These are phyloP conservation scores for Isabelozyma heimii DNA, from an alignment of 805 yeast species.

Conservation along the genomic window DNA sequence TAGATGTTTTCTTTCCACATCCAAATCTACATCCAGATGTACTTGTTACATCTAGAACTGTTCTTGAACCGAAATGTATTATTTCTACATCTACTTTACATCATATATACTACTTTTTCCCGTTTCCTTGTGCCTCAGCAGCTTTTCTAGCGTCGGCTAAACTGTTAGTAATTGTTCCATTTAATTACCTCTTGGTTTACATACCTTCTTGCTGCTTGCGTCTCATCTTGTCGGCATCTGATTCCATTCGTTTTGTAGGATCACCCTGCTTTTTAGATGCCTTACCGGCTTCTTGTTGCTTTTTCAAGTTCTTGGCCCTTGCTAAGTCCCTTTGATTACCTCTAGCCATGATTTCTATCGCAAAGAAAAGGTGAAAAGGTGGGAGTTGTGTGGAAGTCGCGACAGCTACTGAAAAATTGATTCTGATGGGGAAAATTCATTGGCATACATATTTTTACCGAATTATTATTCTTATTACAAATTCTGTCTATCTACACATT, in stretches of 20 bases:
- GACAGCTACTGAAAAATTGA: too few relatives aligned
- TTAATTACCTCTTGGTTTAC: slow-evolving; percentile 20
- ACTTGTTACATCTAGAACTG: background rate
- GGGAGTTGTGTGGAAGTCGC: too few relatives aligned
- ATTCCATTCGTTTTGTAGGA: slow-evolving; percentile 80
- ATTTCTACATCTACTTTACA: background rate
- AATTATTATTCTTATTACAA: too few relatives aligned
- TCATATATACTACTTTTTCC: slow-evolving; percentile 5
- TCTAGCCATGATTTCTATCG: slow-evolving; percentile 68
- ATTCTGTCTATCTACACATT: slow-evolving; percentile 3
- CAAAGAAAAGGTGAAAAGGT: background rate
- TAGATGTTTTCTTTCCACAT: too few relatives aligned
- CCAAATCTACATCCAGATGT: too few relatives aligned
- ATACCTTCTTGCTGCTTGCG: slow-evolving; percentile 81
- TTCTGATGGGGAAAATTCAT: too few relatives aligned
- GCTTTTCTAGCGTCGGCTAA: slow-evolving; percentile 52
- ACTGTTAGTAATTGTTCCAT: slow-evolving; percentile 11
- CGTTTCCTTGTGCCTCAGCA: slow-evolving; percentile 19
- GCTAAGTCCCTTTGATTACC: slow-evolving; percentile 97
- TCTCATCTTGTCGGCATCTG: slow-evolving; percentile 87
- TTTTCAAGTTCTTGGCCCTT: slow-evolving; percentile 82
- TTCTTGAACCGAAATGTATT: background rate
- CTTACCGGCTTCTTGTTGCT: slow-evolving; percentile 64
- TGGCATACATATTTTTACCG: too few relatives aligned
- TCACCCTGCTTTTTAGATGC: slow-evolving; percentile 69